A percentile compares a stretch with the other conserved stretches of the same genome.
Conservation (phyloP, 352 stramenopile species). For the Pythium rishiriense region DNA sequence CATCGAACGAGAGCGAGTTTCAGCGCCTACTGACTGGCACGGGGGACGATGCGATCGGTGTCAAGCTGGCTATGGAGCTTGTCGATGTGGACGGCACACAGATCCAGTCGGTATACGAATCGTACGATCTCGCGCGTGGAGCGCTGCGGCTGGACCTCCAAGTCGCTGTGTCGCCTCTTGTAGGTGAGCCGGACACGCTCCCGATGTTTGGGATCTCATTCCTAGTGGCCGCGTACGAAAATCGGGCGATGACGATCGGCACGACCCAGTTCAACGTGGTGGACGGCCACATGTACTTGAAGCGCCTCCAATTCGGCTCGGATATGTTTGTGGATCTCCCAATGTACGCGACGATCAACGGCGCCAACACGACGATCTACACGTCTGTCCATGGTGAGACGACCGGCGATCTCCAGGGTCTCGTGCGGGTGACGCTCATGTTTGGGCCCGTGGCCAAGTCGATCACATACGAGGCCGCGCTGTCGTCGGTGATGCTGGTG, state of each 20-base stretch:
- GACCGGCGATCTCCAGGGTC: not conserved
- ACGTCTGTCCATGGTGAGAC: not conserved
- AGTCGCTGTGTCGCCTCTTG: not conserved
- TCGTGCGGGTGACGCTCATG: slow-evolving; percentile 13
- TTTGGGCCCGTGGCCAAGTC: not conserved
- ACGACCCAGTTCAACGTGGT: no score
- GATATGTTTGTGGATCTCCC: slow-evolving; percentile 16
- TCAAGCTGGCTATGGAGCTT: not conserved
- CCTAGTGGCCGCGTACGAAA: not conserved
- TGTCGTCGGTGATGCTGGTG: not conserved
- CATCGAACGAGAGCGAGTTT: slow-evolving; percentile 2
- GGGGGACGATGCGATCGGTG: not conserved
- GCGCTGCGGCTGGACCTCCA: not conserved
- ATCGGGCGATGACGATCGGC: no score
- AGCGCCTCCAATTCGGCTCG: not conserved
- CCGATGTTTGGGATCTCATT: not conserved
- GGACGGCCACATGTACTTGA: not conserved
- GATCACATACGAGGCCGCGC: not conserved
- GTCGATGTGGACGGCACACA: not conserved
- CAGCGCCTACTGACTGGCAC: not conserved
- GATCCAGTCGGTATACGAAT: not conserved
- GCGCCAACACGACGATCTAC: not conserved
- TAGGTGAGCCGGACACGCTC: not conserved
- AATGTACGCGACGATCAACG: slow-evolving; percentile 5
- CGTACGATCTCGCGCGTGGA: not conserved